Base-by-base conservation (phyloP, 1,139 yeast genomes). In the Zygosaccharomyces sapae region DNA sequence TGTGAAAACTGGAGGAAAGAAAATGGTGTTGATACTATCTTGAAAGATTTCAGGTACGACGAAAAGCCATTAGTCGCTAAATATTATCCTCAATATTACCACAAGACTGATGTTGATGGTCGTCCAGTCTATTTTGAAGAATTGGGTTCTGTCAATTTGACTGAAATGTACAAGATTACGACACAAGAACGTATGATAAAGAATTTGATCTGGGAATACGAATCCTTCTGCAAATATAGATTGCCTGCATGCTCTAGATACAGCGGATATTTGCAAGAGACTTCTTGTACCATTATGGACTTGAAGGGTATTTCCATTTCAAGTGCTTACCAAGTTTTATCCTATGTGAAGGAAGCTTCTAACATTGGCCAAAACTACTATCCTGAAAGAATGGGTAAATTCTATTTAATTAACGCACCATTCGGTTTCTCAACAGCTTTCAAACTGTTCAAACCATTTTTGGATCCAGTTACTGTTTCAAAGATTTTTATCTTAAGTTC, bases 311-410 rank as follows among this genome's bases (percentile, higher is more conserved):
- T 92, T 50, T 87, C 96, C 25, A 74, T 92, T 54, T 73, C 84
- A 31, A 73, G 94, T 44, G 96, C 96, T 34, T 80, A 84, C 55
- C 87, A 83, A 67, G 98, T 92, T 42, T 76, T 89, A 59, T 76
- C 84, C 22, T 92, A 90, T 69, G 95, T 92, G 48, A 81, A 83
- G 66, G 96, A 89, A 70, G 97, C 98, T 25, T 86, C 96, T 18
- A 74, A 78, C 61, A 88, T 92, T 63, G 97, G 97, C 54, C 98
- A 92, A 73, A 88, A 92, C 74, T 92, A 86, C 70, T 92, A 92
- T 69, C 98, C 98, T n/a, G 98, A 92, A 75, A 85, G 98, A 71
- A 90, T 92, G 97, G 97, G 98, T 63, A 89, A 88, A 70, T 92
- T 92, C 67, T 92, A 88, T 72, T 74, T 90, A 63, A 87, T 92